These are phyloP conservation scores for Saturnispora mendoncae DNA, from an alignment of 805 yeast species.

Conservation along the genomic window DNA sequence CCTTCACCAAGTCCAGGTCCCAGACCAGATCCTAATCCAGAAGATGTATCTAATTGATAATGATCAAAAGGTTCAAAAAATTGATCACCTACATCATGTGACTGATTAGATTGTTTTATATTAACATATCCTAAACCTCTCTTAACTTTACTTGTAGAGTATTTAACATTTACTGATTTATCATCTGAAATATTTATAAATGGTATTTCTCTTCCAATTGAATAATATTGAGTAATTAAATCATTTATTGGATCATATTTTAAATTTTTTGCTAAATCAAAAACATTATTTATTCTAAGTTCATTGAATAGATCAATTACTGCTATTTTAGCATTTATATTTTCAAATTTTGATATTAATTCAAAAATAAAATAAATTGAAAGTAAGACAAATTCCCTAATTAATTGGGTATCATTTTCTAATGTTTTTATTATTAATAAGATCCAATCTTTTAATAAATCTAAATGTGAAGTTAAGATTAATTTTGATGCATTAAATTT, in stretches of 20 bases:
- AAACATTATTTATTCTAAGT: constrained; percentile 45
- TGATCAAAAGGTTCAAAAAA: constrained; percentile 10
- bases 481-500: constrained; percentile 2
- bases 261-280: constrained; percentile 43
- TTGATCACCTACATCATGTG: constrained; percentile 14
- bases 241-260: constrained; percentile 53
- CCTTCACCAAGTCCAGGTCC: constrained; percentile 12
- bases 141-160: not conserved
- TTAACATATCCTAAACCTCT: not conserved
- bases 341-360: constrained; percentile 38
- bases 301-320: constrained; percentile 53
- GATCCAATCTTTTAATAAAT: constrained; percentile 1
- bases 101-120: not conserved
- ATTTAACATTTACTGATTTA: not conserved
- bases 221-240: constrained; percentile 52
- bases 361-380: constrained; percentile 66
- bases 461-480: not conserved
- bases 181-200: not conserved
- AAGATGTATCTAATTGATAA: constrained; percentile 7
- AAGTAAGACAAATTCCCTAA: constrained; percentile 55
- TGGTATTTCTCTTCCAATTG: not conserved
- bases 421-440: not conserved
- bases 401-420: constrained; percentile 11
- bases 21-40: constrained; percentile 5
- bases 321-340: constrained; percentile 37